Evolutionary conservation across 2,329 filamentous ascomycete species (phyloP).

Genomic region (Lasiodiplodia sp.): DNA sequence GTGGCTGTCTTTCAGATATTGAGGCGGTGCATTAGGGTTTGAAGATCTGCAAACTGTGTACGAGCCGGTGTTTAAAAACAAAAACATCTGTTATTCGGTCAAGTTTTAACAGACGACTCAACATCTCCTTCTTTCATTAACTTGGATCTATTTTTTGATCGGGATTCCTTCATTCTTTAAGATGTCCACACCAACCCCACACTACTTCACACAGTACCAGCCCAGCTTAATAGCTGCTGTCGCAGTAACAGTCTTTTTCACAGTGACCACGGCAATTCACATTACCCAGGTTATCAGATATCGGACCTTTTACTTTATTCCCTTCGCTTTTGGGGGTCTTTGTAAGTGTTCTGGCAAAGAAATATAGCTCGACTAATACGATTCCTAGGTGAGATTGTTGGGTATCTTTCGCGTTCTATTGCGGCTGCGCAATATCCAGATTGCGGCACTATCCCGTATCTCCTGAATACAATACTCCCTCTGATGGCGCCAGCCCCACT

Average conservation of each 20-base stretch:
- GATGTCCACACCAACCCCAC: no score
- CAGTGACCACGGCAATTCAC: conserved; percentile 45
- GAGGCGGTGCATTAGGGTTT: no score
- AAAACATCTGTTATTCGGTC: no score
- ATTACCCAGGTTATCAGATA: conserved; percentile 46
- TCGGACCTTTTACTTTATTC: conserved; percentile 59
- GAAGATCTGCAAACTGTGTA: no score
- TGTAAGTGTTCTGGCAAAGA: conserved; percentile 44
- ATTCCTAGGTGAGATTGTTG: conserved; percentile 56
- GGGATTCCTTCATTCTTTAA: no score
- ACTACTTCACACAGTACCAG: conserved; percentile 40
- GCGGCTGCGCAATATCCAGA: conserved; percentile 40
- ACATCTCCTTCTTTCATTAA: no score
- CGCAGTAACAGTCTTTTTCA: conserved; percentile 46
- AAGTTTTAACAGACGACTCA: no score
- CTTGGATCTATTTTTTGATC: no score
- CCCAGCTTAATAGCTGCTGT: conserved; percentile 57
- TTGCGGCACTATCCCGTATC: conserved; percentile 47
- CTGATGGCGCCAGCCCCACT: conserved; percentile 56
- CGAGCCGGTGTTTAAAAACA: no score
- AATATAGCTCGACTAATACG: neutral
- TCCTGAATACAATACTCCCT: conserved; percentile 53
- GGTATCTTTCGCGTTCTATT: conserved; percentile 56
- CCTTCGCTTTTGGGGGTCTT: conserved; percentile 59
- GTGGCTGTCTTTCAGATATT: no score